Evolutionary conservation across 768 basidiomycete genomes (phyloP).

Genomic region (Cytidiella melzeri): DNA sequence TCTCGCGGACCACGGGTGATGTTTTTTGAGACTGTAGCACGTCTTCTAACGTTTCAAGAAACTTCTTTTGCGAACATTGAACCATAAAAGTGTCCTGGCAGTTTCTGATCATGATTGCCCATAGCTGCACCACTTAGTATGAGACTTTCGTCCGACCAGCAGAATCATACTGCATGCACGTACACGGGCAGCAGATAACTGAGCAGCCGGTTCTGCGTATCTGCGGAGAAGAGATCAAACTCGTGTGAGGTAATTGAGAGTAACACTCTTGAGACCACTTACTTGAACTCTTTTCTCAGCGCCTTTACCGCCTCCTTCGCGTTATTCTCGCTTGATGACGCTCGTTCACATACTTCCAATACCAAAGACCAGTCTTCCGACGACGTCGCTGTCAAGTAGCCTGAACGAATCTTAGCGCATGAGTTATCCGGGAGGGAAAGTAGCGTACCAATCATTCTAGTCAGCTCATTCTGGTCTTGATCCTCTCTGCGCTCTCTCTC

Average conservation of each 20-base stretch:
- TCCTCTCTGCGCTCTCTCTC: slow-evolving; percentile 38
- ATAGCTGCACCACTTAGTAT: slow-evolving; percentile 43
- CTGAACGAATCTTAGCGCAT: slow-evolving; percentile 27
- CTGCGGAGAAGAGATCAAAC: slow-evolving; percentile 26
- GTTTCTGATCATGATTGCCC: slow-evolving; percentile 89
- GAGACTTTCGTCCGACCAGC: no score
- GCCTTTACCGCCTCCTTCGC: slow-evolving; percentile 85
- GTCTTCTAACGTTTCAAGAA: slow-evolving; percentile 74
- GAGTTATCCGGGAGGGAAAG: not conserved
- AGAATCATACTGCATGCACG: no score
- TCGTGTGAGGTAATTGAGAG: not conserved
- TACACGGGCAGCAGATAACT: slow-evolving; percentile 72
- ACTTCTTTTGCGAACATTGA: slow-evolving; percentile 69
- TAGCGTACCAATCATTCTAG: slow-evolving; percentile 61
- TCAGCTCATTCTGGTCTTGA: slow-evolving; percentile 46
- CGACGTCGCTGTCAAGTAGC: slow-evolving; percentile 68
- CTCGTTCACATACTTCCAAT: slow-evolving; percentile 80
- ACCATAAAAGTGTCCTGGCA: slow-evolving; percentile 64
- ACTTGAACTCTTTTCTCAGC: slow-evolving; percentile 84
- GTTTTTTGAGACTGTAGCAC: slow-evolving; percentile 57
- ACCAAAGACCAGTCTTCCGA: slow-evolving; percentile 82
- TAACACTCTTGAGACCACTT: slow-evolving; percentile 22
- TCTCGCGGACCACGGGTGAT: slow-evolving; percentile 74
- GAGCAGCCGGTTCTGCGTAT: slow-evolving; percentile 69
- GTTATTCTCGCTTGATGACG: slow-evolving; percentile 60